Conservation (phyloP, 306 rosid genomes). For the Lotus japonicus region DNA sequence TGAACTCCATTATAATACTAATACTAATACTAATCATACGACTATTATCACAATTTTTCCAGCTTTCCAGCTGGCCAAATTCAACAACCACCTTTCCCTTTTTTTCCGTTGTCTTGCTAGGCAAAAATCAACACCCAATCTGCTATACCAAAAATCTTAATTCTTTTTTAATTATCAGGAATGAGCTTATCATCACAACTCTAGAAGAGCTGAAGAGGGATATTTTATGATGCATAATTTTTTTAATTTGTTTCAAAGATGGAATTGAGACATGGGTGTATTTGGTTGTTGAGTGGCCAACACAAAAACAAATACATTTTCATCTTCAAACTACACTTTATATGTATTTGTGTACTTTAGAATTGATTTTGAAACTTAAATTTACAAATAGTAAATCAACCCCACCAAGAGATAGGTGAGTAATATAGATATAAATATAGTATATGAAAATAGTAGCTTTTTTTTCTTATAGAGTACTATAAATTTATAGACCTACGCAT, state of each 20-base stretch:
- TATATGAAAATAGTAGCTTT: not conserved
- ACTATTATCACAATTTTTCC: not conserved
- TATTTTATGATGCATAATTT: no score
- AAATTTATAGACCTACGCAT: no score
- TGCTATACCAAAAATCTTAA: not conserved
- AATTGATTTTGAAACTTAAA: no score
- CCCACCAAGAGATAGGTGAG: no score
- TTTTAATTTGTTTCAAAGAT: not conserved
- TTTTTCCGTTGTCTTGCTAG: not conserved
- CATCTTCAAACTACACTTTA: not conserved
- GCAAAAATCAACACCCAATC: not conserved
- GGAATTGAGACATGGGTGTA: not conserved
- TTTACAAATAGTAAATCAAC: no score
- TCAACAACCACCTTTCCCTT: not conserved
- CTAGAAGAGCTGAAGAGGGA: no score
- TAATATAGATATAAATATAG: no score
- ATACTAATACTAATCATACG: not conserved
- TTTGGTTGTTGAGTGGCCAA: no score
- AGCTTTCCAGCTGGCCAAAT: no score
- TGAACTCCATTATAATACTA: not conserved
- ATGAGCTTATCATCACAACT: not conserved
- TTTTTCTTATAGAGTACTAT: not conserved
- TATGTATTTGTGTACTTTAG: no score
- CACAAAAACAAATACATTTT: no score
- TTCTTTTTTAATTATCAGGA: not conserved